Base-by-base conservation (phyloP, 768 basidiomycete genomes). In the Phlebiopsis flavidoalba region DNA sequence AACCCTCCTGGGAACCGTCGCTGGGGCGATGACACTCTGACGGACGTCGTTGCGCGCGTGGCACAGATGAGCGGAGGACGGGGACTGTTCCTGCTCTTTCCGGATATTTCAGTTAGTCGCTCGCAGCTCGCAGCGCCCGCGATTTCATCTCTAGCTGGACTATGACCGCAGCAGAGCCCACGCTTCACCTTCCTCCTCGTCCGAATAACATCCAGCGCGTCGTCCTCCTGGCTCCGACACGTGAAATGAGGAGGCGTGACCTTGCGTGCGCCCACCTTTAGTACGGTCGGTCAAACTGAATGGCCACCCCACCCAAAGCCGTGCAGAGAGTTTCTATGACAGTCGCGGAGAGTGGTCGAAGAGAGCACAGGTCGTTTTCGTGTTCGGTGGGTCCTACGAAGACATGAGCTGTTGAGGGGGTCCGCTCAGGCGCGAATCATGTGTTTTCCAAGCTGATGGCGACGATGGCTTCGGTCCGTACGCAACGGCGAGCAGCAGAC, bases 311-410 rank as follows among this genome's bases (percentile, higher is more conserved):
- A 31, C 26, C 26, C 6, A 31, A 31, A 31, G 26, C 26, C n/a
- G n/a, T 14, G 37, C 37, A 45, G 60, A 58, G 57, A 21, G 48
- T 35, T 61, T 61, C 60, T 61, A 61, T 61, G 60, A 61, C n/a
- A 61, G 12, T 17, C 19, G 36, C 47, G 56, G 48, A 61, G 56
- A 61, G 60, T 37, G 49, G 54, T 31, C 43, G 46, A 22, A 48
- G 46, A 43, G 40, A 43, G 40, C 40, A 12, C 12, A 12, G 12
- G 40, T 43, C 40, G 40, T 17, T 40, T n/a, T n/a, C 17, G 40
- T 43, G 12, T 43, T 12, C 40, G 17, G 40, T 17, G 40, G 12
- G 40, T n/a, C n/a, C 11, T 43, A 43, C 8, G 40, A 43, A 17
- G 40, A 43, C 40, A 43, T 43, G 40, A 43, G 40, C 40, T 43